phyloP scores from a whole-genome alignment of 148 eudicot species.

The Chenopodium berlandieri region DNA sequence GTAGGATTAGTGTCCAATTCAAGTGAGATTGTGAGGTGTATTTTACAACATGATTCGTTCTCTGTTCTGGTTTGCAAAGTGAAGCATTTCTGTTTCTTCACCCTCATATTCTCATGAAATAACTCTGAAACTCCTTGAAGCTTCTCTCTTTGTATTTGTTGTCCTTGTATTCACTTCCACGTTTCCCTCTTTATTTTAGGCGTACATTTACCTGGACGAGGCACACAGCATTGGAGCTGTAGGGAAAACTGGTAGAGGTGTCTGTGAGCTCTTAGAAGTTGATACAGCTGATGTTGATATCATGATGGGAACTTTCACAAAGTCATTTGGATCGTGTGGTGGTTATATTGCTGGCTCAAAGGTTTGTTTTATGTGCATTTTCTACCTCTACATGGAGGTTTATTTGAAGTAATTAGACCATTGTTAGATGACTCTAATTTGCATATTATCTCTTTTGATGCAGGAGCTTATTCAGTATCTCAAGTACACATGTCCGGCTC shows the following conservation, averaged over 20 bases:
- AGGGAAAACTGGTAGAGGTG: conserved; percentile 91
- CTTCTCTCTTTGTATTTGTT: not conserved
- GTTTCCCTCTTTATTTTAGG: conserved; percentile 37
- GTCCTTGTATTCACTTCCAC: conserved; percentile 2
- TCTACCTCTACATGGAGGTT: not conserved
- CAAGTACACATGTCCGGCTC: conserved; percentile 79
- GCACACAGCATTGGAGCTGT: conserved; percentile 99
- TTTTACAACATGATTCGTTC: not conserved
- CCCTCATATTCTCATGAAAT: not conserved
- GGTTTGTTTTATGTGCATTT: conserved; percentile 38
- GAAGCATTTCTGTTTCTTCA: not conserved
- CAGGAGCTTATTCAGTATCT: conserved; percentile 83
- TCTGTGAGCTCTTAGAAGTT: conserved; percentile 91
- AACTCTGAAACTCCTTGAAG: not conserved
- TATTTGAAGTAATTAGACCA: not conserved
- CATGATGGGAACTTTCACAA: conserved; percentile 99
- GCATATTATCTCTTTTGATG: not conserved
- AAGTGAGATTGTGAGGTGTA: not conserved
- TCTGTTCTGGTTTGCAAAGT: not conserved
- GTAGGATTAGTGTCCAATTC: not conserved
- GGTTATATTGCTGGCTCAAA: conserved; percentile 98
- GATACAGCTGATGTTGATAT: conserved; percentile 96
- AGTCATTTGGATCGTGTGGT: conserved; percentile 97
- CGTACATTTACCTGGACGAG: conserved; percentile 87
- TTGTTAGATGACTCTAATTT: not conserved